Base-by-base conservation (phyloP, 257 asterid genomes). In the Lycium ferocissimum region DNA sequence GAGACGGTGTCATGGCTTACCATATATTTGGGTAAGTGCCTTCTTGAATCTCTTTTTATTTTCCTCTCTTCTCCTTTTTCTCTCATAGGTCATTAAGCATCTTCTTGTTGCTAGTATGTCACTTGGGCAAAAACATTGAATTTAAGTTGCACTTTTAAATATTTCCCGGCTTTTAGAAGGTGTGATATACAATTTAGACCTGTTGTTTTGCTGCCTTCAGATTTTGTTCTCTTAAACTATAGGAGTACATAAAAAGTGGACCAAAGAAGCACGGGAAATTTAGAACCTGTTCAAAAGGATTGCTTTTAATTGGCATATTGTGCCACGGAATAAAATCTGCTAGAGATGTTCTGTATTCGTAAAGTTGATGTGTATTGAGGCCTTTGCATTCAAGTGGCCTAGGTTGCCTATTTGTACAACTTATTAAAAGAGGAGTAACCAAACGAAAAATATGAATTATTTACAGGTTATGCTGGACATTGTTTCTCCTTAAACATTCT, bases 1-100 rank as follows among this genome's bases (percentile, higher is more conserved):
- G 91, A 70, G 97, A 91, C 0, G 92, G 92, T 71, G 83, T 88
- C 85, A 79, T 6, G 83, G 91, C 95, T 17, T 80, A 96, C 92
- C 98, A 96, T 88, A 89, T 96, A 84, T 96, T 93, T 72, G 89
- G 87, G 99, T 96, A 88, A 18, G 91, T 59, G n/a, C 43, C 17
- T 4, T n/a, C 65, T 79, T 66, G 56, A 67, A 61, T 8, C 43
- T 20, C 43, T 51, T 57, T 63, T 78, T 37, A 35, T 63, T 72
- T 51, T 59, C 49, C 20, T 9, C 43, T 47, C n/a, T 47, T 51
- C 35, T 81, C 59, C 13, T 53, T 69, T 37, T 51, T 63, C 38
- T 82, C 65, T 51, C 22, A 49, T 13, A 76, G 62, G 8, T 3
- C 5, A 53, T 53, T 53, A 78, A 53, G 82, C 33, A 78, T 78